Evolutionary conservation across 2,329 filamentous ascomycete genomes (phyloP), one percentile per base, ranked within the genome.

Genomic region (Colletotrichum sp.): DNA sequence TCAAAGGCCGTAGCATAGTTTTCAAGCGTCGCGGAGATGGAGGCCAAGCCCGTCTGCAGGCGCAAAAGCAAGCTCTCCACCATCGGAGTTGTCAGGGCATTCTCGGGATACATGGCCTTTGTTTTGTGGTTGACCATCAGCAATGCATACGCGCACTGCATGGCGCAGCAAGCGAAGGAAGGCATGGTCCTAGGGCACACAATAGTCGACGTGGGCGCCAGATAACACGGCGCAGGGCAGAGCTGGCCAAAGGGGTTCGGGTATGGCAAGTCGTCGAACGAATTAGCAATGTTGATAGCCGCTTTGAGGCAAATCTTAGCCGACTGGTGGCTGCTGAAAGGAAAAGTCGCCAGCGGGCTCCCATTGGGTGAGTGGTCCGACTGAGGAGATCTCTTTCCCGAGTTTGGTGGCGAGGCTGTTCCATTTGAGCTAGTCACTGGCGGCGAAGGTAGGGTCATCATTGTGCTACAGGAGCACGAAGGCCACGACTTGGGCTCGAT

Each of bases 231-330:
- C 16, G 82, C 79, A 36, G 83, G 82, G n/a, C 81, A 81, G 6
- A 81, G 78, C 72, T 83, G 81, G 24, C 84, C 79, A 28, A 80
- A 85, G 78, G 86, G 84, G 68, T 85, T 85, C 16, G 88, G 88
- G 70, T 86, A 88, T 1, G 88, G 88, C 39, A 90, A 79, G 13
- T 82, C 81, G 76, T 87, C 84, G 68, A 89, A 89, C 15, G 85
- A 85, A 67, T 83, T 80, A 3, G 88, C 85, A 71, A 90, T 89
- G 75, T 84, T 87, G 59, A 90, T 83, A 3, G 88, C 87, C 9
- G 88, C 86, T 63, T 86, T 87, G 36, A 90, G 82, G 78, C 88
- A 89, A 75, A 89, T 84, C 78, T 88, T 88, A 26, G 88, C 85
- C 16, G 88, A 89, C 57, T 86, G 83, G 72, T 88, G 86, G 57